Percentiles rank a stretch among this genome's conserved stretches.
Conservation (phyloP, 805 yeast genomes). For the Lipomyces chichibuensis region DNA sequence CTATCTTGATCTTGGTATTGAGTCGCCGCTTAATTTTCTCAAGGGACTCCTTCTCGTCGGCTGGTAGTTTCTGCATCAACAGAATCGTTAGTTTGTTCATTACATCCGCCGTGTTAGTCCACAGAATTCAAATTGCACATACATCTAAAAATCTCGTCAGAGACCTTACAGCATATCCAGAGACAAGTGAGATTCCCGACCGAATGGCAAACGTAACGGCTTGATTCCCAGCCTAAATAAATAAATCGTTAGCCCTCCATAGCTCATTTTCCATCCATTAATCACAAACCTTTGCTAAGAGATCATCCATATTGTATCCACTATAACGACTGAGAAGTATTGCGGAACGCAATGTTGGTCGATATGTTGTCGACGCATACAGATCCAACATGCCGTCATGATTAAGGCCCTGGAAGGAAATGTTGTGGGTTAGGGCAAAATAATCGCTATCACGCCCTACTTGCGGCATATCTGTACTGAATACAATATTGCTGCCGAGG, state of each 20-base stretch:
- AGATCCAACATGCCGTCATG: background rate
- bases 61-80: slow-evolving; percentile 47
- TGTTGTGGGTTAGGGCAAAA: background rate
- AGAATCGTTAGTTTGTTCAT: background rate
- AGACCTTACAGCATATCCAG: slow-evolving; percentile 70
- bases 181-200: slow-evolving; percentile 74
- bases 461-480: background rate
- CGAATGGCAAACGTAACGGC: slow-evolving; percentile 79
- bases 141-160: slow-evolving; percentile 58
- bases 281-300: slow-evolving; percentile 14
- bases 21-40: slow-evolving; percentile 51
- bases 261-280: background rate
- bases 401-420: background rate
- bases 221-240: slow-evolving; percentile 64
- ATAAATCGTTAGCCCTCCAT: background rate
- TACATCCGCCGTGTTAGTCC: slow-evolving; percentile 26
- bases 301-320: slow-evolving; percentile 12
- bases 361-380: background rate
- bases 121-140: background rate
- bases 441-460: background rate
- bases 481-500: no score
- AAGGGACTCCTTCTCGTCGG: slow-evolving; percentile 53
- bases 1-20: slow-evolving; percentile 60
- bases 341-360: background rate
- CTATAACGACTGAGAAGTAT: background rate